Base-by-base conservation (phyloP, 768 basidiomycete genomes). In the Rhizopogon salebrosus region DNA sequence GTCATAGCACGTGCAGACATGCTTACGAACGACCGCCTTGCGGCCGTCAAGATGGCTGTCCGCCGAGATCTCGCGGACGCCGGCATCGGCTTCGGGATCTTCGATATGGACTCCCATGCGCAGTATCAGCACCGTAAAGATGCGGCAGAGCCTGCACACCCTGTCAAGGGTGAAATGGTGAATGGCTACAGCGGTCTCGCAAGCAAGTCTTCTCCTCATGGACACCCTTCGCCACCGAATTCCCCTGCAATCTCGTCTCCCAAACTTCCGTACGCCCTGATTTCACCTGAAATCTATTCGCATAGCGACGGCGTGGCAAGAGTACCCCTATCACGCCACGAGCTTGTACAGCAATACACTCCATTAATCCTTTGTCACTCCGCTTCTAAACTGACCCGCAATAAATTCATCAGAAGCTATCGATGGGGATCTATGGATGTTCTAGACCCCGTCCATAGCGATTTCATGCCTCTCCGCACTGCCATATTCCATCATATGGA, bases 401-500 rank as follows among this genome's bases (percentile, higher is more conserved):
- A 83, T 49, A 85, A 82, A 66, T 89, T 84, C 66, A 71, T 79
- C 40, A 80, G 92, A 51, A 77, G 68, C 58, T 93, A 89, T 69
- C 81, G 90, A 42, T 95, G 92, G 92, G 92, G 92, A 24, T 77
- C 72, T 58, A 75, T 94, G 60, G 87, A 92, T 64, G 85, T 90
- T 41, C 73, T 92, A 60, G 87, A 94, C 68, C 77, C 80, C 18
- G 77, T 68, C 36, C 92, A 95, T 61, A 85, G 83, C 62, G 93
- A 95, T 69, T 94, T 95, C 68, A 61, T 85, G 31, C 68, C 82
- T 36, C 79, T 95, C 52, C 83, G 89, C 53, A 77, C 79, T 27
- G 89, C 89, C 43, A 81, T 95, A 57, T 86, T 93, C 64, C 89
- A 89, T 64, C 89, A 91, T 67, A 89, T 93, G 85, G 83, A 88